A percentile compares a stretch with the other conserved stretches of the same genome.
These are phyloP conservation scores for Sideroxylon spinosum DNA, from an alignment of 179 eudicot species.

Conservation along the genomic window DNA sequence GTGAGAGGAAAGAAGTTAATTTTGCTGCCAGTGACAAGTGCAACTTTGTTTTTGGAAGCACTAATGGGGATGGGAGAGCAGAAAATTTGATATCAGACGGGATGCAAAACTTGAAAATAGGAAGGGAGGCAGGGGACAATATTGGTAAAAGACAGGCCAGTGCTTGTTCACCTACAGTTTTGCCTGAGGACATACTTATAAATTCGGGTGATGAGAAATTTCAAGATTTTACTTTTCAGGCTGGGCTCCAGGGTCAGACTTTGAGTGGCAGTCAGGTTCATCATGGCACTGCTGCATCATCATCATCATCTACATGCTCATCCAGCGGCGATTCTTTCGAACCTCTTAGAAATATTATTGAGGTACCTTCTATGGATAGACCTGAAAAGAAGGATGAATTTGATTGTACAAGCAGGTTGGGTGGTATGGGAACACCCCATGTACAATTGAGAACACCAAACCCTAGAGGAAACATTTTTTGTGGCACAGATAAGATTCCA, in stretches of 20 bases:
- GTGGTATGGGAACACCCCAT: constrained; percentile 29
- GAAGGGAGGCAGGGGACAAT: constrained; percentile 17
- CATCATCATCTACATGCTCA: constrained; percentile 11
- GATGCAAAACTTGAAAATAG: constrained; percentile 37
- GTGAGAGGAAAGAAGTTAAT: constrained; percentile 14
- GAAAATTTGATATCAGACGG: constrained; percentile 35
- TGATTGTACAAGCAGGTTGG: constrained; percentile 26
- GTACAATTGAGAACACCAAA: constrained; percentile 43
- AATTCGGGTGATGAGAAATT: constrained; percentile 31
- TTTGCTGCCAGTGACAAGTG: constrained; percentile 18
- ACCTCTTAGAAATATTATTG: constrained; percentile 14
- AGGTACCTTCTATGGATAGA: constrained; percentile 19
- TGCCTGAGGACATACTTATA: constrained; percentile 22
- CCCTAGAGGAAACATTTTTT: constrained; percentile 31
- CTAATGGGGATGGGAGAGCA: constrained; percentile 18
- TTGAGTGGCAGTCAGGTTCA: background rate
- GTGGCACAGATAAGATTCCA: constrained; percentile 36
- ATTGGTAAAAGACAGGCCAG: constrained; percentile 12
- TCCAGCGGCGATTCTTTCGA: constrained; percentile 25
- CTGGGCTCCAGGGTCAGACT: background rate
- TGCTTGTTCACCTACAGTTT: constrained; percentile 10
- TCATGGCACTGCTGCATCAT: background rate
- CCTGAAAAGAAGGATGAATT: constrained; percentile 35
- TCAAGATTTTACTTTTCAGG: constrained; percentile 30
- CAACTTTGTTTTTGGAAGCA: constrained; percentile 27